These are phyloP conservation scores for Rhytidhysteron rufulum DNA, from an alignment of 2,329 filamentous ascomycete genomes.

Conservation along the genomic window DNA sequence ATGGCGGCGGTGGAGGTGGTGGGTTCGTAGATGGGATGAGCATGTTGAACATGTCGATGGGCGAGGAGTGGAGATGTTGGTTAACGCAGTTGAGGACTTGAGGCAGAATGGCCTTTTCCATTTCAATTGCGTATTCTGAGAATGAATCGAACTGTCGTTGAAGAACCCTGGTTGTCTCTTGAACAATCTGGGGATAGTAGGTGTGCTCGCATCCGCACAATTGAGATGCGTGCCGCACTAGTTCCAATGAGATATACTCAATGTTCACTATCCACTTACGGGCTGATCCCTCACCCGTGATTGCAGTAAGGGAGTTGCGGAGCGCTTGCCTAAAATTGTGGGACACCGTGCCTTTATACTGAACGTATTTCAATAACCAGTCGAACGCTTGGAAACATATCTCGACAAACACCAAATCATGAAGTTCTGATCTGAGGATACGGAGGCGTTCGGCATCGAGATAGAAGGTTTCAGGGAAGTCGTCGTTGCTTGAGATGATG, in stretches of 20 bases:
- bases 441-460: constrained; percentile 55
- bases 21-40: constrained; percentile 29
- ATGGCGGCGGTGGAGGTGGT: constrained; percentile 30
- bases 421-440: constrained; percentile 50
- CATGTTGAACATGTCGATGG: constrained; percentile 43
- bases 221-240: constrained; percentile 40
- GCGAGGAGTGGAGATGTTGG: constrained; percentile 33
- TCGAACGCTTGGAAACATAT: constrained; percentile 52
- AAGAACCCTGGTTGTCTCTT: constrained; percentile 33
- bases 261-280: constrained; percentile 37
- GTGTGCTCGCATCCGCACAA: constrained; percentile 23
- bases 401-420: constrained; percentile 51
- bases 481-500: constrained; percentile 35
- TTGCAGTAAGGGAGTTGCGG: constrained; percentile 34
- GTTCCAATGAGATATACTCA: constrained; percentile 44
- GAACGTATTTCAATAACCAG: constrained; percentile 20
- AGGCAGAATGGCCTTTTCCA: constrained; percentile 21
- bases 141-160: constrained; percentile 29
- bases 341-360: constrained; percentile 19
- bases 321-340: constrained; percentile 19
- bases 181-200: constrained; percentile 32
- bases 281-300: constrained; percentile 30
- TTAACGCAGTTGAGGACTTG: constrained; percentile 23
- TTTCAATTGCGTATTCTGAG: constrained; percentile 27
- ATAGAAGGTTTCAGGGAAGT: constrained; percentile 54